Conservation (phyloP, 2,329 filamentous ascomycete species). For the Reticulascus tulasneorum region DNA sequence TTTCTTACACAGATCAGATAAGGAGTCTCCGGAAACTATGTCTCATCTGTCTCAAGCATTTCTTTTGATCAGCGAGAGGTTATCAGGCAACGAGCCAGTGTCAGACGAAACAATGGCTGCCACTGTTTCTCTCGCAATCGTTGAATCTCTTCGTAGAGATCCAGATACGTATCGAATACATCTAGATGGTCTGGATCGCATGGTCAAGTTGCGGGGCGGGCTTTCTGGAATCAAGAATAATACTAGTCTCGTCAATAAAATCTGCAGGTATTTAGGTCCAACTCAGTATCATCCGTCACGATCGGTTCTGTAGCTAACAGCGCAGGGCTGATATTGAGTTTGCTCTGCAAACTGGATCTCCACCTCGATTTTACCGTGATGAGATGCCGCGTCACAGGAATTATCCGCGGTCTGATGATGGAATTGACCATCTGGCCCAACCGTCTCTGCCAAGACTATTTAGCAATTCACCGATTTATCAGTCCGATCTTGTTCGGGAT, state of each 20-base stretch:
- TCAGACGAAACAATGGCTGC: background rate
- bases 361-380: background rate
- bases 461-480: background rate
- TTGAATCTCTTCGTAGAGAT: background rate
- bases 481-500: background rate
- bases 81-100: background rate
- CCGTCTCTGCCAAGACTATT: background rate
- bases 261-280: background rate
- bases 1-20: background rate
- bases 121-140: background rate
- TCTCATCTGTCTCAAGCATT: background rate
- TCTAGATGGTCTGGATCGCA: background rate
- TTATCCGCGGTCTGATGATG: background rate
- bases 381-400: background rate
- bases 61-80: background rate
- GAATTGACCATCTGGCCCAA: too few relatives aligned
- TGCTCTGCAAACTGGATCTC: background rate
- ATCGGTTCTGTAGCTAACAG: background rate
- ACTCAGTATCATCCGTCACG: background rate
- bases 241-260: background rate
- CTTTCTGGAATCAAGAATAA: background rate
- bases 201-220: background rate
- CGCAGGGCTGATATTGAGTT: background rate
- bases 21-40: background rate
- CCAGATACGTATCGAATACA: background rate